Evolutionary conservation across 2,329 filamentous ascomycete genomes (phyloP), one percentile per base, ranked within the genome.

Genomic region (Phoma sp.): DNA sequence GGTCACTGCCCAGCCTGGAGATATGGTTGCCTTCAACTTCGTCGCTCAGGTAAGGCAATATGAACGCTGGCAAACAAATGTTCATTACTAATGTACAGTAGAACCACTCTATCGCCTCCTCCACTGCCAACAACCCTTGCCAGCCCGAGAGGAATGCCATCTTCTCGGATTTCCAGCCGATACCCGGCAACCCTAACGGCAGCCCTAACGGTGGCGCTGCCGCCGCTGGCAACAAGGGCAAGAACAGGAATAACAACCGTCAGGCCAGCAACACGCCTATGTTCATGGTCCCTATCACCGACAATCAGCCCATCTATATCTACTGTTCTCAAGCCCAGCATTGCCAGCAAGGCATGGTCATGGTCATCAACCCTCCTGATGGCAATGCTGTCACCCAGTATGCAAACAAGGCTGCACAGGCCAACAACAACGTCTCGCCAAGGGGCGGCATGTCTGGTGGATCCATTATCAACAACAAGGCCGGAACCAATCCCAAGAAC

Each of bases 311-410:
- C 30, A 80, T 92, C 64, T 93, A 90, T 89, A 76, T 90, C 55
- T 93, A 88, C 80, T 93, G 89, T 76, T 85, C 84, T 25, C 86
- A 91, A 74, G 69, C 68, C 0, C 64, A 68, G 49, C 90, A 93
- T 77, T 93, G 89, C 75, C 83, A 91, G 73, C 78, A 74, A 46
- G 88, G 88, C 55, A 91, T 91, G 87, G 80, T 82, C 55, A 87
- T 89, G 81, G 88, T 89, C 22, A 86, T 91, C 71, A 91, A 91
- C 75, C 68, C 67, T 35, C 64, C 67, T 11, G 60, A 57, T 38
- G 58, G 48, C 33, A 60, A 63, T n/a, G 60, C 62, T n/a, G 65
- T 69, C 2, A 55, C 62, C 10, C 55, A 61, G 49, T 69, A 69
- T 54, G 44, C 47, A 14, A 58, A 64, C 43, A 59, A 57, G 47